Base-by-base conservation (phyloP, 1,284 basidiomycete species). In the Meira nashicola region DNA sequence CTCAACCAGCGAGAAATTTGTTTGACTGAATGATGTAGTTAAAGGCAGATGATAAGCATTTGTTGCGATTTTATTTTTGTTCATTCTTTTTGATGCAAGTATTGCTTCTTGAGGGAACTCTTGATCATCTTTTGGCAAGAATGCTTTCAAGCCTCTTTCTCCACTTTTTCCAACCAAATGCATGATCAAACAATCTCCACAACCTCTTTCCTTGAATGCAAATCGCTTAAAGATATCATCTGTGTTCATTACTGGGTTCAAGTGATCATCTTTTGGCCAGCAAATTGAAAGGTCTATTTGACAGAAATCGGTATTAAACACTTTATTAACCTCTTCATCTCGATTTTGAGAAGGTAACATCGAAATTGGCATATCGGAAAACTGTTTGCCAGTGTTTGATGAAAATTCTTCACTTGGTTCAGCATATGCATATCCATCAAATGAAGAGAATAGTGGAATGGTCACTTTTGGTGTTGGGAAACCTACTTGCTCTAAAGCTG, bases 121-220 rank as follows among this genome's bases (percentile, higher is more conserved):
- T 15, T n/a, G 33, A 4, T 50, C 23, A 4, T 28, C 7, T 2
- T 17, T 7, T 4, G 48, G 48, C 17, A 50, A 28, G 23, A 50
- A 50, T 4, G 48, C 48, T 25, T 38, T 23, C 48, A 50, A 4
- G 2, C 48, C 48, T n/a, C 7, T 28, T 7, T 15, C 23, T 15
- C 48, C 48, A n/a, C 23, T 25, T 10, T 38, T 15, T n/a, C 23
- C n/a, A 9, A 50, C 48, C 15, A 50, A 23, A 38, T 50, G 48
- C 3, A 12, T 50, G 48, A 50, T 50, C n/a, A 50, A 38, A 23
- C 48, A 50, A 38, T 50, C 48, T 4, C 48, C 48, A 12, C 48
- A 50, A 4, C 15, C 23, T 25, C 15, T 15, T 4, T 50, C 3
- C 3, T 50, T 12, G 23, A 50, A 50, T 25, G 48, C 48, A 12